Evolutionary conservation across 257 asterid species (phyloP).

Genomic region (Ocimum tenuiflorum): DNA sequence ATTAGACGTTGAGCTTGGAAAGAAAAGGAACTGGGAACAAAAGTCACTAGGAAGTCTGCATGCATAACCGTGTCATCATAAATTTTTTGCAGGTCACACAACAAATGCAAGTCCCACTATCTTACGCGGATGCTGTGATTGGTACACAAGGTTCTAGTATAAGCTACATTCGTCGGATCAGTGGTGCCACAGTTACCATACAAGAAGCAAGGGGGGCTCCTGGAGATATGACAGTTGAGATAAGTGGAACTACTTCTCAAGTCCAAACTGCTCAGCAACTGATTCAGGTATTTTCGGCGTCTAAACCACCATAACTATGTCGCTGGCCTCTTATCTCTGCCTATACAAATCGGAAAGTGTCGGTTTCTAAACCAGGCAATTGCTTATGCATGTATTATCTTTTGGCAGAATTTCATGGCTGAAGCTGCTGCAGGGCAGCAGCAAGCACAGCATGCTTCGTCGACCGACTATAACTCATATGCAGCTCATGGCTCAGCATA

Average conservation of each 20-base stretch:
- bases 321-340: neutral
- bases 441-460: conserved; percentile 14
- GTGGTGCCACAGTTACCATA: conserved; percentile 91
- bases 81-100: conserved; percentile 50
- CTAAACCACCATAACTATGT: neutral
- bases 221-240: conserved; percentile 95
- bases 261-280: conserved; percentile 91
- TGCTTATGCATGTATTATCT: neutral
- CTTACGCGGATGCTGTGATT: conserved; percentile 94
- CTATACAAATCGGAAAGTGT: neutral
- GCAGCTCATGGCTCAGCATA: conserved; percentile 12
- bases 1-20: neutral
- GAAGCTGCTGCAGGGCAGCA: conserved; percentile 12
- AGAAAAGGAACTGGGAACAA: conserved; percentile 35
- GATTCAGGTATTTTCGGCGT: conserved; percentile 80
- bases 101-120: conserved; percentile 82
- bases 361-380: too few relatives aligned
- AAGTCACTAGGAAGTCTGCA: neutral
- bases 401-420: conserved; percentile 21
- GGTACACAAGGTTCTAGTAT: conserved; percentile 87
- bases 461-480: conserved; percentile 14
- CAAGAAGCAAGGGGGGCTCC: conserved; percentile 95
- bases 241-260: conserved; percentile 86
- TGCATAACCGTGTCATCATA: neutral
- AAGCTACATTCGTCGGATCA: conserved; percentile 83